Evolutionary conservation across 1,284 basidiomycete species (phyloP).

Genomic region (Pseudozyma sp.): DNA sequence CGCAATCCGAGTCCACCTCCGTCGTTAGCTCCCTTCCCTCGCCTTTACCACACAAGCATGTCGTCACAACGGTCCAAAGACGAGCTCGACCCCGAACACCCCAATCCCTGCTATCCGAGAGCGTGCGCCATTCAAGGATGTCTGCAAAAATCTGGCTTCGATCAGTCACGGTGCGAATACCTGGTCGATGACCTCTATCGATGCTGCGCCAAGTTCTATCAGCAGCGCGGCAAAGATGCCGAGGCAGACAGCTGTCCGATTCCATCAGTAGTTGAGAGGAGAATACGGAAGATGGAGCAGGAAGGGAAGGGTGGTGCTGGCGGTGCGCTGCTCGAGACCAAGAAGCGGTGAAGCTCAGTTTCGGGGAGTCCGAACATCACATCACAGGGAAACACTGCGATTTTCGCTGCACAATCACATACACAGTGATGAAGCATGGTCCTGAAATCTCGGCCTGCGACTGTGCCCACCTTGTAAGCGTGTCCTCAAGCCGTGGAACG

Average conservation of each 20-base stretch:
- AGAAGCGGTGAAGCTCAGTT: constrained; percentile 12
- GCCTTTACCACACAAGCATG: constrained; percentile 5
- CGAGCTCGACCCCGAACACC: constrained; percentile 34
- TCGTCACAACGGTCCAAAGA: constrained; percentile 13
- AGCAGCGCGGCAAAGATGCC: constrained; percentile 46
- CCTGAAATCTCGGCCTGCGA: too few relatives aligned
- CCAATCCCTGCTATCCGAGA: constrained; percentile 61
- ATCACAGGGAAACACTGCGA: too few relatives aligned
- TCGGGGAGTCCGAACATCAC: too few relatives aligned
- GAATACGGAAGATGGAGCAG: constrained; percentile 48
- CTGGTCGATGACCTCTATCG: constrained; percentile 62
- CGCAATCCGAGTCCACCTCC: too few relatives aligned
- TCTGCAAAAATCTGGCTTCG: constrained; percentile 57
- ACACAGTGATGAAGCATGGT: too few relatives aligned
- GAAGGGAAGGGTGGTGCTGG: constrained; percentile 50
- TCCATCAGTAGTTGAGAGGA: constrained; percentile 48
- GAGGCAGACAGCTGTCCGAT: constrained; percentile 62
- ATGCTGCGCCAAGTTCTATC: constrained; percentile 64
- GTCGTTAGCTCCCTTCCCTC: too few relatives aligned
- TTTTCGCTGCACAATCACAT: too few relatives aligned
- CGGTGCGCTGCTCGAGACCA: constrained; percentile 34
- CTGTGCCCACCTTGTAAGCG: too few relatives aligned
- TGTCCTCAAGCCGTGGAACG: too few relatives aligned
- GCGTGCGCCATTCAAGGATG: constrained; percentile 65
- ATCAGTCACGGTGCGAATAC: constrained; percentile 62